These are phyloP conservation scores for Solanum hybrid DNA, from an alignment of 305 asterid species.

Conservation along the genomic window DNA sequence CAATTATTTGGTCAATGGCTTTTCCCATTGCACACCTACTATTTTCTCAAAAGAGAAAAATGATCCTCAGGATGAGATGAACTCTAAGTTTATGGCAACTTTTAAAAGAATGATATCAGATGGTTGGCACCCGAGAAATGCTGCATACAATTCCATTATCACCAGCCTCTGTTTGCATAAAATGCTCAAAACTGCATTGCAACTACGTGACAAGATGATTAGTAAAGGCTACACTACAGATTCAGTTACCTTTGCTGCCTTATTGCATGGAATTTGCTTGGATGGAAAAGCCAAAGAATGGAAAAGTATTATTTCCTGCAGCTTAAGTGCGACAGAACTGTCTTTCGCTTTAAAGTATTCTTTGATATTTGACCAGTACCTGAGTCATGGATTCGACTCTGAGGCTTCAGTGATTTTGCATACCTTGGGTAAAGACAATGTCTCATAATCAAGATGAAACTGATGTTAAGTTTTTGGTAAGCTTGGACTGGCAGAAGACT, in stretches of 20 bases:
- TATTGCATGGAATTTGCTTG: slow-evolving; percentile 57
- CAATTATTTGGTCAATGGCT: slow-evolving; percentile 69
- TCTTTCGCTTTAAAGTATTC: slow-evolving; percentile 43
- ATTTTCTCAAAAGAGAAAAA: slow-evolving; percentile 6
- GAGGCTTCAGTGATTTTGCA: slow-evolving; percentile 59
- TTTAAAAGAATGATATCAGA: slow-evolving; percentile 47
- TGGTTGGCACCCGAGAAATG: slow-evolving; percentile 45
- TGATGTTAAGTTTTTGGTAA: slow-evolving; percentile 1
- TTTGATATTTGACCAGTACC: slow-evolving; percentile 37
- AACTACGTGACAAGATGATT: slow-evolving; percentile 39
- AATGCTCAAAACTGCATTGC: slow-evolving; percentile 49
- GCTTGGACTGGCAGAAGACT: slow-evolving; percentile 2
- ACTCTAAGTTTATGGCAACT: slow-evolving; percentile 48
- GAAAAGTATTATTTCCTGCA: slow-evolving; percentile 41
- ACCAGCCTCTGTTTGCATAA: slow-evolving; percentile 57
- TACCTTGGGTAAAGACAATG: slow-evolving; percentile 29
- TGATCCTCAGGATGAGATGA: slow-evolving; percentile 12
- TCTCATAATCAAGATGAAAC: slow-evolving; percentile 10
- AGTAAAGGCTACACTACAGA: slow-evolving; percentile 34
- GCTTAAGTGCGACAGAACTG: slow-evolving; percentile 34
- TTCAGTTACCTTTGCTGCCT: slow-evolving; percentile 49
- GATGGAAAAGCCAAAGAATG: slow-evolving; percentile 60
- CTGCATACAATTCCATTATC: slow-evolving; percentile 62
- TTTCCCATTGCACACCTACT: slow-evolving; percentile 29
- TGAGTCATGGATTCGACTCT: slow-evolving; percentile 29